phyloP scores from a whole-genome alignment of 139 green algal species.

The Micractinium conductrix region DNA sequence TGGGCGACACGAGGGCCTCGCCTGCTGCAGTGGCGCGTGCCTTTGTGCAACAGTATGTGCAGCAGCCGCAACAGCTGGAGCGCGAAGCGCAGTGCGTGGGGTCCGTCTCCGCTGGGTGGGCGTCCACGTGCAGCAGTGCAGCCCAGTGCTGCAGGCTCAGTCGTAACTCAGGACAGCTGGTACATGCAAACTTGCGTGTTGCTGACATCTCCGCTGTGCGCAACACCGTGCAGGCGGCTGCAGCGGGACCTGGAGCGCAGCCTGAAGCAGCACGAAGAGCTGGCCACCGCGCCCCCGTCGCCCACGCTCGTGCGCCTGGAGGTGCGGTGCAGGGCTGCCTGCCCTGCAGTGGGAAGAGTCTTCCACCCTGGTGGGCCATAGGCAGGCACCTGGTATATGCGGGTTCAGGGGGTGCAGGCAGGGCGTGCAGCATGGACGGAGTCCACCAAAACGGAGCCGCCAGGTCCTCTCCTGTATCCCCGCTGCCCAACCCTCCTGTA shows the following conservation, averaged over 20 bases:
- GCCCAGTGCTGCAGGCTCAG: neutral
- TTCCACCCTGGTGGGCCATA: no score
- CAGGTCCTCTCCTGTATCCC: no score
- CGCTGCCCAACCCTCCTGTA: no score
- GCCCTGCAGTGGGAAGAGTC: no score
- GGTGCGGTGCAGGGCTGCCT: neutral
- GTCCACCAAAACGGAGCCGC: no score
- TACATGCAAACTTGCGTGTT: neutral
- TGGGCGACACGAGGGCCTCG: neutral
- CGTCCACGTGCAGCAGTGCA: neutral
- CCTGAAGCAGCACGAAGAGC: slow-evolving; percentile 16
- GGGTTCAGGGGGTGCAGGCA: no score
- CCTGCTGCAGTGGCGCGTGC: neutral
- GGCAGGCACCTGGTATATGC: no score
- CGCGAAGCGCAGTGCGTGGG: no score
- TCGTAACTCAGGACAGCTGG: no score
- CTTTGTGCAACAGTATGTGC: slow-evolving; percentile 8
- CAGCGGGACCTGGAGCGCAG: slow-evolving; percentile 5
- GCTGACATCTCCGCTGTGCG: neutral
- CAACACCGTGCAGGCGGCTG: neutral
- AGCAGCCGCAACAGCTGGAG: slow-evolving; percentile 20
- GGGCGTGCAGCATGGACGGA: no score
- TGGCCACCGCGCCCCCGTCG: neutral
- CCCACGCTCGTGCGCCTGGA: neutral
- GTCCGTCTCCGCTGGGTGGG: no score